Conservation (phyloP, 352 stramenopile genomes). For the Pythium biforme region DNA sequence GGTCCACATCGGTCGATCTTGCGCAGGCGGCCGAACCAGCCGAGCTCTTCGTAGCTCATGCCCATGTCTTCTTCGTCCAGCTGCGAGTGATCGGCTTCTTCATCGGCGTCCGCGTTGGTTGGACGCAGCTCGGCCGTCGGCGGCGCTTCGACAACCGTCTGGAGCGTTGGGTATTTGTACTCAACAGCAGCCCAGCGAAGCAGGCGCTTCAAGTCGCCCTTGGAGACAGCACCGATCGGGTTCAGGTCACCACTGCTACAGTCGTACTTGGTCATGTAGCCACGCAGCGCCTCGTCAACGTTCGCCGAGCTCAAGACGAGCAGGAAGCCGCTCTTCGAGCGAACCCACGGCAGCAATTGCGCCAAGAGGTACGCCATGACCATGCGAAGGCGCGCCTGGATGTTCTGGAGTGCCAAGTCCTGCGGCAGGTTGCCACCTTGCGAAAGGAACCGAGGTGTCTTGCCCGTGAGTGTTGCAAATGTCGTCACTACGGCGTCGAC, state of each 20-base stretch:
- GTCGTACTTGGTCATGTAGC: slow-evolving; percentile 99
- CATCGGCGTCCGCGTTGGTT: slow-evolving; percentile 47
- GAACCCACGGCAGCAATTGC: slow-evolving; percentile 98
- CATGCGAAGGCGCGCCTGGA: slow-evolving; percentile 98
- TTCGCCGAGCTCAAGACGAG: slow-evolving; percentile 98
- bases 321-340: slow-evolving; percentile 93
- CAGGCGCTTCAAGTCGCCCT: slow-evolving; percentile 96
- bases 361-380: slow-evolving; percentile 97
- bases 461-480: slow-evolving; percentile 79
- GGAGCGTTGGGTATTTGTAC: slow-evolving; percentile 91
- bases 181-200: slow-evolving; percentile 90
- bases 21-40: slow-evolving; percentile 93
- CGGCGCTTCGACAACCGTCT: slow-evolving; percentile 92
- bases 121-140: slow-evolving; percentile 96
- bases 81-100: slow-evolving; percentile 89
- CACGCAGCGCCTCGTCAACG: slow-evolving; percentile 97
- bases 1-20: slow-evolving; percentile 97
- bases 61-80: slow-evolving; percentile 99
- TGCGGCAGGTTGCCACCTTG: slow-evolving; percentile 91
- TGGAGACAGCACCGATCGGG: slow-evolving; percentile 96
- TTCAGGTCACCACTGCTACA: slow-evolving; percentile 98
- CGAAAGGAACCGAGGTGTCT: slow-evolving; percentile 88
- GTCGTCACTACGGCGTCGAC: slow-evolving; percentile 86
- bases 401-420: slow-evolving; percentile 98
- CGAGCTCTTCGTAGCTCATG: slow-evolving; percentile 98